These are phyloP conservation scores for Roridomyces roridus DNA, from an alignment of 768 basidiomycete genomes.

Conservation along the genomic window DNA sequence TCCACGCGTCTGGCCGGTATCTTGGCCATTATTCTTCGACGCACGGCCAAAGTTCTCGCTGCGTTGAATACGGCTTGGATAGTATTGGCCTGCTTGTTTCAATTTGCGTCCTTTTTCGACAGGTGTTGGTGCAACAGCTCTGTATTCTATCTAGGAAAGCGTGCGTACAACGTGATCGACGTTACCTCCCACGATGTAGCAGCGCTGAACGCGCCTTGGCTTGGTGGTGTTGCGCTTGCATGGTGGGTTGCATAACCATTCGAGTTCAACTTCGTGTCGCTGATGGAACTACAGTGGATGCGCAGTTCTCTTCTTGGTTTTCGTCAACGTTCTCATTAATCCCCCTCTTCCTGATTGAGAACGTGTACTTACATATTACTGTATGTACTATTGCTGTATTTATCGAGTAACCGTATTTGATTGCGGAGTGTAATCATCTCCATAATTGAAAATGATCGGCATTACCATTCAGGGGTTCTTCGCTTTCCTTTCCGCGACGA, in stretches of 20 bases:
- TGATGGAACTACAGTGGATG: conserved; percentile 12
- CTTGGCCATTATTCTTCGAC: conserved; percentile 26
- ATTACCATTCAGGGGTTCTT: no score
- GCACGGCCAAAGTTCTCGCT: conserved; percentile 29
- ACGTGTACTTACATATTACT: not conserved
- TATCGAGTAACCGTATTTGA: no score
- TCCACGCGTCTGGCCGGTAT: conserved; percentile 35
- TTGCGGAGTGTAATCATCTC: no score
- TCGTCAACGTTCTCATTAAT: conserved; percentile 16
- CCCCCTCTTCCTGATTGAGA: conserved; percentile 18
- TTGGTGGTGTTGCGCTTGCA: conserved; percentile 17
- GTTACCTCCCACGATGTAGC: conserved; percentile 4
- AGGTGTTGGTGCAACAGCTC: conserved; percentile 35
- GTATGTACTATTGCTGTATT: not conserved
- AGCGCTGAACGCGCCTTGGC: conserved; percentile 16
- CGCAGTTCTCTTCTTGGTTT: conserved; percentile 14
- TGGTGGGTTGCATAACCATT: not conserved
- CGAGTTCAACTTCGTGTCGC: no score
- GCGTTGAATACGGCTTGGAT: conserved; percentile 31
- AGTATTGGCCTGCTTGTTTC: conserved; percentile 32
- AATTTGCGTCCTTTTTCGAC: conserved; percentile 32
- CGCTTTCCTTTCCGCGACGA: not conserved
- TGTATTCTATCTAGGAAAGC: conserved; percentile 25
- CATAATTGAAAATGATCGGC: no score
- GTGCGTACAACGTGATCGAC: conserved; percentile 31